Conservation (phyloP, 495 filamentous ascomycete species). For the Aspergillus incahuasiensis region DNA sequence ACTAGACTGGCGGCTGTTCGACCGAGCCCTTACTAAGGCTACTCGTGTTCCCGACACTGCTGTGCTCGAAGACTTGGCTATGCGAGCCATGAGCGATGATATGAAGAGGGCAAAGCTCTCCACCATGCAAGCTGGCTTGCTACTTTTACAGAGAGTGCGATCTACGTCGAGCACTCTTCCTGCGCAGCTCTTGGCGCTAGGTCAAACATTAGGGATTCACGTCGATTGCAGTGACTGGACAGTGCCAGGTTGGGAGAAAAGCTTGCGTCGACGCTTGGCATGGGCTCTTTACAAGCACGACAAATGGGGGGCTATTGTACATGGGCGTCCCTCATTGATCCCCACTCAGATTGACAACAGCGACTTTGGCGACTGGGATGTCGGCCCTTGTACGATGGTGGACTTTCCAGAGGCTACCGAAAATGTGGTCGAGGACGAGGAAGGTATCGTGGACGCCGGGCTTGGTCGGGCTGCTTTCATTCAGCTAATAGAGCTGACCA, state of each 20-base stretch:
- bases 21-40: slow-evolving; percentile 50
- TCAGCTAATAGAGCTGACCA: slow-evolving; percentile 70
- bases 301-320: slow-evolving; percentile 79
- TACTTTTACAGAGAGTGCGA: slow-evolving; percentile 62
- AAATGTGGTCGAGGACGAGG: slow-evolving; percentile 57
- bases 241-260: slow-evolving; percentile 76
- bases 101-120: slow-evolving; percentile 69
- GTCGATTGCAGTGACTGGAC: slow-evolving; percentile 75
- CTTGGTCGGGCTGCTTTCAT: slow-evolving; percentile 58
- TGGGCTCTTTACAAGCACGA: slow-evolving; percentile 89
- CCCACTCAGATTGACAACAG: slow-evolving; percentile 53
- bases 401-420: slow-evolving; percentile 62
- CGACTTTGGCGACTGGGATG: slow-evolving; percentile 40
- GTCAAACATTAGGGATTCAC: slow-evolving; percentile 77
- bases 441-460: slow-evolving; percentile 27
- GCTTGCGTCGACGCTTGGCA: slow-evolving; percentile 71
- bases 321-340: slow-evolving; percentile 81
- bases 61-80: slow-evolving; percentile 63
- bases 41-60: slow-evolving; percentile 51
- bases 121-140: slow-evolving; percentile 72
- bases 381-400: slow-evolving; percentile 7
- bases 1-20: slow-evolving; percentile 78
- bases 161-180: slow-evolving; percentile 11
- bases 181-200: slow-evolving; percentile 59
- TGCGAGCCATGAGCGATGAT: slow-evolving; percentile 59